Conservation (phyloP, 257 asterid species). For the Primulina eburnea region DNA sequence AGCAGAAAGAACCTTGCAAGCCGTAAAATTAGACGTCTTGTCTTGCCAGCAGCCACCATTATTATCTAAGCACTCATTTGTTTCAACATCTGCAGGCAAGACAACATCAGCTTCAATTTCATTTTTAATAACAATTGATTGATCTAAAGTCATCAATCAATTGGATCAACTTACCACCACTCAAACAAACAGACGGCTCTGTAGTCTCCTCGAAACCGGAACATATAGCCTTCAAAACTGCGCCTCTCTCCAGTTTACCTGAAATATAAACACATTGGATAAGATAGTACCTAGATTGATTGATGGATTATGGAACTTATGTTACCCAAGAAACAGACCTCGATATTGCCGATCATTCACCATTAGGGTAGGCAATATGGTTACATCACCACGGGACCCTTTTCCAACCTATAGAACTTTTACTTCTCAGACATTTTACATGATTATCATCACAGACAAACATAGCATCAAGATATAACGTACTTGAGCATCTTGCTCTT, state of each 20-base stretch:
- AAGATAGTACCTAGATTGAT: conserved; percentile 12
- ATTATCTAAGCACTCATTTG: conserved; percentile 68
- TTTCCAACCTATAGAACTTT: conserved; percentile 64
- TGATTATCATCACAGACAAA: conserved; percentile 12
- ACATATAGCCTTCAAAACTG: conserved; percentile 76
- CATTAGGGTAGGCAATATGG: conserved; percentile 86
- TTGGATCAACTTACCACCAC: conserved; percentile 36
- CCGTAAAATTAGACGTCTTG: conserved; percentile 54
- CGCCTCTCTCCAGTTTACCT: conserved; percentile 83
- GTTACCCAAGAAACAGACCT: conserved; percentile 47
- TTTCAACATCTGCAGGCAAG: conserved; percentile 53
- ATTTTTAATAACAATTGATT: neutral
- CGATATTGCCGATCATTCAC: conserved; percentile 88
- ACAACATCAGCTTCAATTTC: conserved; percentile 16
- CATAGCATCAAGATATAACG: conserved; percentile 14
- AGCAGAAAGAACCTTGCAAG: conserved; percentile 64
- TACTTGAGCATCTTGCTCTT: conserved; percentile 57
- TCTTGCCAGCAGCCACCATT: conserved; percentile 89
- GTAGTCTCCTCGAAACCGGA: conserved; percentile 88
- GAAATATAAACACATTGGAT: conserved; percentile 16
- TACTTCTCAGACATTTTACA: conserved; percentile 23
- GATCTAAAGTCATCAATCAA: conserved; percentile 10
- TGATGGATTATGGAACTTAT: conserved; percentile 1
- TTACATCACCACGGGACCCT: conserved; percentile 92
- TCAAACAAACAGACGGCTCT: conserved; percentile 71